A percentile compares a stretch with the other conserved stretches of the same genome.
phyloP scores from a whole-genome alignment of 2,329 filamentous ascomycete genomes.

The Sporothrix inflata region DNA sequence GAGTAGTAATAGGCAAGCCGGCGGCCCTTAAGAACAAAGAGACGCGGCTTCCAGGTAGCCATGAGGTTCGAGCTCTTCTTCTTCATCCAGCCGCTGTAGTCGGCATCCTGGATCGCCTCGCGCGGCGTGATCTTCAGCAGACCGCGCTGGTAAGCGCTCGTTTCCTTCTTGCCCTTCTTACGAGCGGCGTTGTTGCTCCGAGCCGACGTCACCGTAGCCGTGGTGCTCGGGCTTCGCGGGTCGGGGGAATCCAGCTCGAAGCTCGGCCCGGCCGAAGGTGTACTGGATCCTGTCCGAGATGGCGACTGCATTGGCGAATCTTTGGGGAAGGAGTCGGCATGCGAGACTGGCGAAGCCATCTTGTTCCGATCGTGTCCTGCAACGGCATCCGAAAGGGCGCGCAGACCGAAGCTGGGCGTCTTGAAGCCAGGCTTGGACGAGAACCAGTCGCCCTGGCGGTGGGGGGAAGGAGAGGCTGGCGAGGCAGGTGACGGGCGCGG shows the following conservation, averaged over 20 bases:
- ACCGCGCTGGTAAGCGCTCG: conserved; percentile 89
- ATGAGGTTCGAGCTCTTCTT: conserved; percentile 96
- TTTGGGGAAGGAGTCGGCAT: conserved; percentile 54
- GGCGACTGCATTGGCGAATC: conserved; percentile 65
- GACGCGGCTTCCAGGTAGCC: conserved; percentile 94
- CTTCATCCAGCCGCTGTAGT: conserved; percentile 99
- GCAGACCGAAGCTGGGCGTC: conserved; percentile 66
- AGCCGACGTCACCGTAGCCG: conserved; percentile 52
- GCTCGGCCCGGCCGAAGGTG: conserved; percentile 66
- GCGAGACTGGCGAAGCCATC: conserved; percentile 52
- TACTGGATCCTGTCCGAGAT: conserved; percentile 75
- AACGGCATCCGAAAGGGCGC: conserved; percentile 81
- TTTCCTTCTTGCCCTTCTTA: conserved; percentile 88
- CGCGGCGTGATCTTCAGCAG: conserved; percentile 78
- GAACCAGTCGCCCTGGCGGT: conserved; percentile 59
- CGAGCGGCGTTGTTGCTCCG: conserved; percentile 46
- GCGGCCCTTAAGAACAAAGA: conserved; percentile 93
- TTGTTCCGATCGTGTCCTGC: conserved; percentile 58
- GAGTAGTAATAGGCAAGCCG: conserved; percentile 95
- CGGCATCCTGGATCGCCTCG: conserved; percentile 82
- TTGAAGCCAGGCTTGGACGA: conserved; percentile 54
- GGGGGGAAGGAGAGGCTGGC: conserved; percentile 43
- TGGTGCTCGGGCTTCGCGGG: conserved; percentile 58
- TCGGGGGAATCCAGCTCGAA: conserved; percentile 80
- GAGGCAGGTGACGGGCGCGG: conserved; percentile 48